Base-by-base conservation (phyloP, 1,284 basidiomycete genomes). In the Cryptococcus sp. region DNA sequence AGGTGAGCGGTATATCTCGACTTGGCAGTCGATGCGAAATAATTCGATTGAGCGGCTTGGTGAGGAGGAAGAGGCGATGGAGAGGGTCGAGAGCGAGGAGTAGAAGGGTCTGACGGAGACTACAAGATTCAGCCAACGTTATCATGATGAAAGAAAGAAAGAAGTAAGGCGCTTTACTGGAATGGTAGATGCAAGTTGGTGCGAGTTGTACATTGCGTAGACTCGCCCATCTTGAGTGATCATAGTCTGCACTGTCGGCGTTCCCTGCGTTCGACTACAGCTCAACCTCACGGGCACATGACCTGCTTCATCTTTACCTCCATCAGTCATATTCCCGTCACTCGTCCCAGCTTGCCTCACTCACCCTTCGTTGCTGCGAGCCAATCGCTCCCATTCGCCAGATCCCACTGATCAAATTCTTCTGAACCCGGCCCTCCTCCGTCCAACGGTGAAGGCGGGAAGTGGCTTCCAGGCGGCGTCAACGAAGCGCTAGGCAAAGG, bases 141-240 rank as follows among this genome's bases (percentile, higher is more conserved):
- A n/a, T n/a, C n/a, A n/a, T n/a, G n/a, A n/a, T n/a, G n/a, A n/a
- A n/a, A n/a, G n/a, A n/a, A 11, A 38, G 14, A 24, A 11, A 12
- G 18, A 9, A 7, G n/a, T 37, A 21, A 28, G n/a, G 31, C 31
- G 31, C 41, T 48, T 31, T 21, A 59, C 48, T 24, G 53, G 33
- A 32, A 34, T 43, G 12, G 35, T 46, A 3, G 46, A 28, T 25
- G 37, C 41, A 3, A 57, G 21, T 16, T 62, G 60, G 5, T 48
- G 53, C 1, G 57, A 41, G 22, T 57, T 55, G 35, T 70, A 66
- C 47, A 69, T 64, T 11, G 63, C 60, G 51, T 74, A 76, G 3
- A 69, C 74, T 5, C 71, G 57, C 0, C 75, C 76, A 46, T 74
- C 70, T 9, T 68, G 63, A 3, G 65, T 67, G 4, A 72, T 48